Evolutionary conservation across 1,139 yeast species (phyloP), one percentile per base, ranked within the genome.

Genomic region (Yamadazyma friedrichii): DNA sequence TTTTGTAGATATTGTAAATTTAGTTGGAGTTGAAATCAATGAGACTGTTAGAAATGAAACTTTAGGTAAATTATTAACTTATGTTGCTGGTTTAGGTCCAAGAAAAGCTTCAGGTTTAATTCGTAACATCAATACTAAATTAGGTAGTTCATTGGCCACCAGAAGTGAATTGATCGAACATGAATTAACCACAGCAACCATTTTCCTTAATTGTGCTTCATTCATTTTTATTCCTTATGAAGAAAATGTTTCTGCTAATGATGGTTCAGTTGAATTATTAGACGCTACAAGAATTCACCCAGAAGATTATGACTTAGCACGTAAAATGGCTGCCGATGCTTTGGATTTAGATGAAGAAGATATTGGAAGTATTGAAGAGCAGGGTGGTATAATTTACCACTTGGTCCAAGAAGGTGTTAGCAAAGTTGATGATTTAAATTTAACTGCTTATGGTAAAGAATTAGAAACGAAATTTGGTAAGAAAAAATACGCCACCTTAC

Each of bases 251-350:
- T 54, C 74, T 46, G 59, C 67, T 33, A 69, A 73, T 44, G 81
- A 84, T 74, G 52, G 82, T 64, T 52, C 82, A 32, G 78, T 86
- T 32, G 98, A 93, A 55, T 72, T 87, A 39, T 73, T 93, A 49
- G 99, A 93, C 64, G 91, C 95, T 29, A 93, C 98, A 0, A 80
- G 98, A 66, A 89, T 94, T 35, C 99, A 93, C 55, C 98, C 98
- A 3, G 98, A 94, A 63, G 98, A 93, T 64, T 93, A 93, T 59
- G 96, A 88, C 46, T 74, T 93, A 53, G 98, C 98, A 2, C 80
- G 94, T 42, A 93, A 93, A 59, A 91, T 93, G 89, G 98, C 98
- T 9, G 94, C 96, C 2, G 98, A 93, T 70, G 98, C 98, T 1
- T 74, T 93, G 49, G 99, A 94, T 56, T 76, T 89, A 50, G 97